Conservation (phyloP, 495 filamentous ascomycete species). For the Barbatosphaeria neglecta region DNA sequence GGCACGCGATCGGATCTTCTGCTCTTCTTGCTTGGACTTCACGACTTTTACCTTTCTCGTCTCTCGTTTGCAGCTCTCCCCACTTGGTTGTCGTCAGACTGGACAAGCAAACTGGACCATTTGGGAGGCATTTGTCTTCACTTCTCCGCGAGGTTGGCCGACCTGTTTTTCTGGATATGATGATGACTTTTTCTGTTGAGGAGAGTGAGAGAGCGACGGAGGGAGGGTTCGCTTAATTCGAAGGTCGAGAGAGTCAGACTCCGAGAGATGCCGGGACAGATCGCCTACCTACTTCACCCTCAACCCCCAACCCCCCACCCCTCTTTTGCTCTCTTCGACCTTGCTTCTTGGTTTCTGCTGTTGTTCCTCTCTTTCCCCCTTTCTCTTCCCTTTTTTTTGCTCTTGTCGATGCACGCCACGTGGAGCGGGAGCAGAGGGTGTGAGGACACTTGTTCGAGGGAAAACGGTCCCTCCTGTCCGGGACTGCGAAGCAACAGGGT, state of each 20-base stretch:
- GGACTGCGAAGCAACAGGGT: no score
- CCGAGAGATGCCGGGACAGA: constrained; percentile 9
- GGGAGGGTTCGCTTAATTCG: constrained; percentile 20
- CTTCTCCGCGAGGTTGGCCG: constrained; percentile 38
- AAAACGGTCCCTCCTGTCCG: no score
- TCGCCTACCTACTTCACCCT: constrained; percentile 6
- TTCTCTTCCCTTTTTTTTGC: neutral
- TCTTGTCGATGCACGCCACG: neutral
- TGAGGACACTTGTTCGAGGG: no score
- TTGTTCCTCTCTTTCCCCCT: constrained; percentile 2
- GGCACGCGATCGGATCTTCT: neutral
- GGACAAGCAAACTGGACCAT: constrained; percentile 28
- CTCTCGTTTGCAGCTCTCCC: constrained; percentile 25
- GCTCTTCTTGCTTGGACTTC: neutral
- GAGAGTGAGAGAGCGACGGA: constrained; percentile 26
- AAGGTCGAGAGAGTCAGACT: constrained; percentile 17
- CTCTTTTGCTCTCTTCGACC: constrained; percentile 8
- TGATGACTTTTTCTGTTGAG: constrained; percentile 19
- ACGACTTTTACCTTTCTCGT: no score
- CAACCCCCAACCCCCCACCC: constrained; percentile 12
- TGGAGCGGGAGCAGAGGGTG: neutral
- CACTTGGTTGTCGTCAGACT: constrained; percentile 30
- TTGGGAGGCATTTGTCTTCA: constrained; percentile 36
- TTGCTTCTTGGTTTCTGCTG: constrained; percentile 4
- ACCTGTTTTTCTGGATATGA: constrained; percentile 20